Base-by-base conservation (phyloP, 495 filamentous ascomycete genomes). In the Coniosporium apollinis region DNA sequence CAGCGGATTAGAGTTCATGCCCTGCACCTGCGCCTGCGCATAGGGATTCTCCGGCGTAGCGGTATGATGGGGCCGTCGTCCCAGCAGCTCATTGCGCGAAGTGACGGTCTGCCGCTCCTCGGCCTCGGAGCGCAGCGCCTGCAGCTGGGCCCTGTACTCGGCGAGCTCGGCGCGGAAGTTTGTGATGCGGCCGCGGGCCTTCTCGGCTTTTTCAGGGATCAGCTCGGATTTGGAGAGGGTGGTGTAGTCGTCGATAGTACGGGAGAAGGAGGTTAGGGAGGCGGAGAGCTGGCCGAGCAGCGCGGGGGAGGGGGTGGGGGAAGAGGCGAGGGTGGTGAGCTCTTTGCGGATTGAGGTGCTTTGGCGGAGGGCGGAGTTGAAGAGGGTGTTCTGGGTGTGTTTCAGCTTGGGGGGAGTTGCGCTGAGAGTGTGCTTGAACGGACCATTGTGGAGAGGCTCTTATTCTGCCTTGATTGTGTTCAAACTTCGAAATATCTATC, bases 1-100 rank as follows among this genome's bases (percentile, higher is more conserved):
- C 45, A 49, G 33, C 47, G 57, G 24, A 57, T 55, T 41, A 42
- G 46, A 36, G 3, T 43, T 32, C 1, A 59, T 35, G 2, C 66
- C 56, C n/a, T 8, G 15, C 2, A n/a, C 10, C n/a, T 8, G n/a
- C 5, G 68, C 51, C 47, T 79, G 72, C 3, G 82, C 71, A 52
- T 97, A 97, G 0, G 89, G 91, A 49, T 96, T 97, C 57, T 96
- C 89, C 6, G 89, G 89, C 1, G 89, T 99, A 15, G 74, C 67
- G 11, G 82, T 69, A 30, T 81, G 68, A 49, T 93, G 86, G 13
- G 86, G 82, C 10, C 89, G 70, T n/a, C 91, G 71, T 13, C 87
- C 86, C 1, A 96, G 67, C 17, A 99, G 72, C 54, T 99, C 91
- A 34, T 65, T 67, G 37, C 85, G 72, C 49, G 84, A 78, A 37